These are phyloP conservation scores for Uncinocarpus reesii DNA, from an alignment of 2,329 filamentous ascomycete species.

Conservation along the genomic window DNA sequence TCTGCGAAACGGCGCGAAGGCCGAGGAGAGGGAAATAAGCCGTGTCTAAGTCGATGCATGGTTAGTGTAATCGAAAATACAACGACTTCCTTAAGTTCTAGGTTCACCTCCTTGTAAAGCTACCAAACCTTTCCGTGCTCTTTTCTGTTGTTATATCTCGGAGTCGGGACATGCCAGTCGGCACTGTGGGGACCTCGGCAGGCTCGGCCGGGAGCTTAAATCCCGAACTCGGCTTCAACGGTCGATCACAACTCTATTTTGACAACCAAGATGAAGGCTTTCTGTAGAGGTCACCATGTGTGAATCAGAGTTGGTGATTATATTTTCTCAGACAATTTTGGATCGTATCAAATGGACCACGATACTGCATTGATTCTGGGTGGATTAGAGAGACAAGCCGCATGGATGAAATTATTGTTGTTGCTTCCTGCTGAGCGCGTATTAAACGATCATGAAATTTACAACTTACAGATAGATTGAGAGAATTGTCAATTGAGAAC, in stretches of 20 bases:
- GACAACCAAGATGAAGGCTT: background rate
- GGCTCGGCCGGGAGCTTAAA: background rate
- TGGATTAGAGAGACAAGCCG: constrained; percentile 16
- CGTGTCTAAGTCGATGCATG: constrained; percentile 2
- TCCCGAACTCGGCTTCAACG: background rate
- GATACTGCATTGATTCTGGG: constrained; percentile 16
- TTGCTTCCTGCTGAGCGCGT: too few relatives aligned
- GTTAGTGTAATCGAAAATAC: background rate
- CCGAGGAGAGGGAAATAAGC: background rate
- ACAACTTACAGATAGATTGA: too few relatives aligned
- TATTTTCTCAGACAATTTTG: constrained; percentile 6
- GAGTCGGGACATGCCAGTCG: background rate
- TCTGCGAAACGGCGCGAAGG: background rate
- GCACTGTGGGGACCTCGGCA: constrained; percentile 6
- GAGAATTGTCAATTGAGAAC: too few relatives aligned
- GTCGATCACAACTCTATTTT: background rate
- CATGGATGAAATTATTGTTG: too few relatives aligned
- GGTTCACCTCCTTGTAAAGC: too few relatives aligned
- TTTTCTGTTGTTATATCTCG: background rate
- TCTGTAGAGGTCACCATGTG: constrained; percentile 21
- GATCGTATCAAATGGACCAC: constrained; percentile 14
- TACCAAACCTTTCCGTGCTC: too few relatives aligned
- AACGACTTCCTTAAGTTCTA: too few relatives aligned
- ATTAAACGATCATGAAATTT: too few relatives aligned
- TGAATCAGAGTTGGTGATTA: constrained; percentile 20